Percentiles rank a stretch among this genome's conserved stretches.
phyloP scores from a whole-genome alignment of 495 filamentous ascomycete genomes.

The Chlorociboria aeruginascens region DNA sequence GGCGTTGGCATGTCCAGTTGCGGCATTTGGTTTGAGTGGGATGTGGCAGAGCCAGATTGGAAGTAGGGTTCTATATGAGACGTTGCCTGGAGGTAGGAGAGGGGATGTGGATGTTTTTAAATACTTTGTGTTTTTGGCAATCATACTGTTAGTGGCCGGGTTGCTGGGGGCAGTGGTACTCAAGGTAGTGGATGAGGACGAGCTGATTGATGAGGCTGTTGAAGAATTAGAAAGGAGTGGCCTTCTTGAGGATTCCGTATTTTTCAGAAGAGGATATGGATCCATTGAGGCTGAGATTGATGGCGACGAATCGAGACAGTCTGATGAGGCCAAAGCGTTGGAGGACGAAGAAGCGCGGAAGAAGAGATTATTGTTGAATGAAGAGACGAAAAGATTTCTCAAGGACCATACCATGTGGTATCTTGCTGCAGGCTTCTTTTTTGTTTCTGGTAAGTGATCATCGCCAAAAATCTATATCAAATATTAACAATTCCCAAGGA shows the following conservation, averaged over 20 bases:
- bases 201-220: constrained; percentile 76
- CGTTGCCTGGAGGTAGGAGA: constrained; percentile 40
- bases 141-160: constrained; percentile 54
- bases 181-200: constrained; percentile 46
- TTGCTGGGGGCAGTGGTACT: constrained; percentile 63
- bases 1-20: constrained; percentile 83
- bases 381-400: constrained; percentile 73
- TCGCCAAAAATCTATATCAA: neutral
- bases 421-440: constrained; percentile 81
- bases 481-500: constrained; percentile 38
- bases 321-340: constrained; percentile 31
- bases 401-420: constrained; percentile 90
- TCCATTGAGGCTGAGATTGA: constrained; percentile 20
- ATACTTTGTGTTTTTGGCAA: constrained; percentile 73
- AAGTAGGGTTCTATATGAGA: constrained; percentile 62
- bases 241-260: constrained; percentile 58
- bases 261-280: constrained; percentile 36
- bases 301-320: constrained; percentile 26
- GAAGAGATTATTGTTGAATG: constrained; percentile 79
- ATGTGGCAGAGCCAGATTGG: constrained; percentile 93
- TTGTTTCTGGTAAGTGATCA: constrained; percentile 37
- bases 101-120: constrained; percentile 78
- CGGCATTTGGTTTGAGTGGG: constrained; percentile 80
- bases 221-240: constrained; percentile 78
- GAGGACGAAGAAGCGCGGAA: constrained; percentile 58